Evolutionary conservation across 169 alveolate genomes (phyloP).

Genomic region (Plasmodium sp.): DNA sequence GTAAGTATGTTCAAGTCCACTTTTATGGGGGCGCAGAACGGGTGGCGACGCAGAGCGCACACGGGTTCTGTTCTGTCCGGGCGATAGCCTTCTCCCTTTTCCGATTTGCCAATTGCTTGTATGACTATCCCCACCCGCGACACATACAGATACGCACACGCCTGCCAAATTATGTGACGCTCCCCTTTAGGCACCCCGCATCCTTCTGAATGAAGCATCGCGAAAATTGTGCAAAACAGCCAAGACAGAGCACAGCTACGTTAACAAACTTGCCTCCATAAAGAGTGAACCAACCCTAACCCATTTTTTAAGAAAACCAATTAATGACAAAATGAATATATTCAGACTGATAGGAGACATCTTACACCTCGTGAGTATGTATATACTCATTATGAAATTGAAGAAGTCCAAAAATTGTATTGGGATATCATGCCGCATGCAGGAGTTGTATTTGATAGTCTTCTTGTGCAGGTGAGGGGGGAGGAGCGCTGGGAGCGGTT

Average conservation of each 20-base stretch:
- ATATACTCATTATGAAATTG: slow-evolving; percentile 93
- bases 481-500: background rate
- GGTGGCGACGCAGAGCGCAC: background rate
- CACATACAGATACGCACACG: background rate
- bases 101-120: background rate
- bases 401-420: slow-evolving; percentile 93
- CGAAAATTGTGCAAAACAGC: background rate
- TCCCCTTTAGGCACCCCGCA: background rate
- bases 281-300: background rate
- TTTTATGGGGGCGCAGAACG: background rate
- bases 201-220: background rate
- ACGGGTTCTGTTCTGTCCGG: background rate
- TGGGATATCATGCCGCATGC: slow-evolving; percentile 97
- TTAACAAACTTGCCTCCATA: background rate
- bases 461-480: slow-evolving; percentile 89
- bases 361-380: slow-evolving; percentile 93
- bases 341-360: slow-evolving; percentile 95
- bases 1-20: background rate
- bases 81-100: background rate
- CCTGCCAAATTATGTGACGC: background rate
- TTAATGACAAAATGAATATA: slow-evolving; percentile 91
- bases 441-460: slow-evolving; percentile 95
- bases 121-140: too few species aligned
- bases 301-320: slow-evolving; percentile 6
- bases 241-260: background rate